Conservation (phyloP, 106 monocot species). For the Dendrobium huoshanense region DNA sequence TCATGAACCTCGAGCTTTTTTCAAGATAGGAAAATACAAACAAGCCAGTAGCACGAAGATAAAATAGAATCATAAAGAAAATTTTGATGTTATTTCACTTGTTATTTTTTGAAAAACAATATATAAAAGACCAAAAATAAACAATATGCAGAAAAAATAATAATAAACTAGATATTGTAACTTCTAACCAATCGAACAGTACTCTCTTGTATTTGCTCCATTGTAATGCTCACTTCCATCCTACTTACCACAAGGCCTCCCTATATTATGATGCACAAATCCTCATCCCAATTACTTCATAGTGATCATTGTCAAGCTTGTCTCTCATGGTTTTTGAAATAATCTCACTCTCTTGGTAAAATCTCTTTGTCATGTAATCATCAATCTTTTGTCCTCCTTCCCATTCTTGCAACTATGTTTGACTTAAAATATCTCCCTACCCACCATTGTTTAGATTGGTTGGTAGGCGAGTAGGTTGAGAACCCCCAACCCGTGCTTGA, state of each 20-base stretch:
- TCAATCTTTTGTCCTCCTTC: not conserved
- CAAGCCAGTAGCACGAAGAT: too few species aligned
- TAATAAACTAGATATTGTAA: not conserved
- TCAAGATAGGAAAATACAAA: too few species aligned
- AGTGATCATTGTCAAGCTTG: not conserved
- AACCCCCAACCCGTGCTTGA: too few species aligned
- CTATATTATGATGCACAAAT: not conserved
- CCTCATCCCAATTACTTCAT: not conserved
- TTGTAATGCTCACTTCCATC: not conserved
- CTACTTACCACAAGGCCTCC: not conserved
- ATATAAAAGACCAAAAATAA: too few species aligned
- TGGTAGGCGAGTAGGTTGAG: too few species aligned
- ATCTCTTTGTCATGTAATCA: not conserved
- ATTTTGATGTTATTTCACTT: too few species aligned
- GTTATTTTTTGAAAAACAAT: too few species aligned
- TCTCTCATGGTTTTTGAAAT: not conserved
- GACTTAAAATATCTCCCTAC: not conserved
- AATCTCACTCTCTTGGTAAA: not conserved
- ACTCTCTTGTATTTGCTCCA: not conserved
- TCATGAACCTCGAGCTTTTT: not conserved
- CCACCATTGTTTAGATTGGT: too few species aligned
- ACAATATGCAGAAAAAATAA: not conserved
- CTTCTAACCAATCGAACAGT: not conserved
- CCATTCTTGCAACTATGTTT: not conserved
- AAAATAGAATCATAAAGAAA: too few species aligned